phyloP scores from a whole-genome alignment of 129 eudicot genomes.

The Flaveria robusta region DNA sequence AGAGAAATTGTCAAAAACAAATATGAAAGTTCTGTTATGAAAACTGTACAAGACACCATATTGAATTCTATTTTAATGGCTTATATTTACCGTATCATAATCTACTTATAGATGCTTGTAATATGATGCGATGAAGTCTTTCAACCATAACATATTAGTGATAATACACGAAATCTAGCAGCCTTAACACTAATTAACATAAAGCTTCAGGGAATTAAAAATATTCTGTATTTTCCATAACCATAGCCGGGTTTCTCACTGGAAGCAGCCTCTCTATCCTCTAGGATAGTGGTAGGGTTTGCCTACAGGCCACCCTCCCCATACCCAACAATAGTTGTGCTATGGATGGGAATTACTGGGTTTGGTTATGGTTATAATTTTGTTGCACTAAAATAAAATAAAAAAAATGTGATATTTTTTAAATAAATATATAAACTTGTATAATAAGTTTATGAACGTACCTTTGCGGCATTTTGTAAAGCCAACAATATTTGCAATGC shows the following conservation, averaged over 20 bases:
- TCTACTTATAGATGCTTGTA: neutral
- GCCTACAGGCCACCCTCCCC: neutral
- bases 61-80: no score
- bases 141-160: neutral
- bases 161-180: conserved; percentile 1
- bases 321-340: no score
- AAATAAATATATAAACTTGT: conserved; percentile 7
- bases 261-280: no score
- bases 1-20: no score
- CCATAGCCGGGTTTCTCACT: no score
- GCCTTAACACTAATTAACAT: neutral
- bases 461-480: conserved; percentile 98
- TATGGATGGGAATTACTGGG: no score
- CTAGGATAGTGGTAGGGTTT: neutral
- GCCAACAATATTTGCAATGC: conserved; percentile 93
- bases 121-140: neutral
- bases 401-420: neutral
- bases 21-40: no score
- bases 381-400: neutral
- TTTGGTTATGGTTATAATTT: neutral
- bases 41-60: no score
- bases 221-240: neutral
- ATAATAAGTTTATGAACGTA: conserved; percentile 39
- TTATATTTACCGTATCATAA: neutral
- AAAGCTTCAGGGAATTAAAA: neutral